Evolutionary conservation across 768 basidiomycete genomes (phyloP), one percentile per base, ranked within the genome.

Genomic region (Tubosaeta brunneosetosa): DNA sequence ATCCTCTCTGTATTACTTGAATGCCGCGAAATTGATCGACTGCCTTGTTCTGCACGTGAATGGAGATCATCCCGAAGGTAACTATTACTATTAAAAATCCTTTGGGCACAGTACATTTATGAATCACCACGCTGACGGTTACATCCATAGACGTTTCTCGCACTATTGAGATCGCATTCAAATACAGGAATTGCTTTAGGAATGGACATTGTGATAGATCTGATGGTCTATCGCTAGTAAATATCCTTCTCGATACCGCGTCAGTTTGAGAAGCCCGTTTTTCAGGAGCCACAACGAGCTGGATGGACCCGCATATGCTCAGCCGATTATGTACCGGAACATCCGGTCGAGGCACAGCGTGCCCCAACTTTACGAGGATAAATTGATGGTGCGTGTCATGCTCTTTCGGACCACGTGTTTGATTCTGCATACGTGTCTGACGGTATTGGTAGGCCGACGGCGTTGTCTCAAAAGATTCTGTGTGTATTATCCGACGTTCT

Each of bases 1-100:
- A 7, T 94, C 92, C 1, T 91, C 88, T 0, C 63, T 89, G 32
- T 97, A 97, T 63, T 93, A 89, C 62, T 90, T 90, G 1, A 91
- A 92, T 64, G 73, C 90, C 34, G 90, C 86, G 6, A 94, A 94
- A 71, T 91, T 90, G 86, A 85, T 94, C 59, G 86, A 90, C 52
- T 84, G 89, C 0, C 94, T 93, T 1, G 82, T 94, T 4, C 66
- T 95, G 17, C 94, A 95, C 55, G 91, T 94, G 53, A 97, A 94
- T 57, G 93, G 93, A 6, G 94, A 97, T 66, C 74, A 86, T 65
- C 91, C 91, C 0, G 91, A 95, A 78, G 90, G 89, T 73, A 42
- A 47, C 25, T 27, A 19, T 32, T 8, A 1, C 19, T n/a, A 17
- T 17, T 16, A 17, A n/a, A 37, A 17, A 7, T 17, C 7, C 36